Evolutionary conservation across 192 early-diverging fungal species (phyloP).

Genomic region (Thamnidium elegans): DNA sequence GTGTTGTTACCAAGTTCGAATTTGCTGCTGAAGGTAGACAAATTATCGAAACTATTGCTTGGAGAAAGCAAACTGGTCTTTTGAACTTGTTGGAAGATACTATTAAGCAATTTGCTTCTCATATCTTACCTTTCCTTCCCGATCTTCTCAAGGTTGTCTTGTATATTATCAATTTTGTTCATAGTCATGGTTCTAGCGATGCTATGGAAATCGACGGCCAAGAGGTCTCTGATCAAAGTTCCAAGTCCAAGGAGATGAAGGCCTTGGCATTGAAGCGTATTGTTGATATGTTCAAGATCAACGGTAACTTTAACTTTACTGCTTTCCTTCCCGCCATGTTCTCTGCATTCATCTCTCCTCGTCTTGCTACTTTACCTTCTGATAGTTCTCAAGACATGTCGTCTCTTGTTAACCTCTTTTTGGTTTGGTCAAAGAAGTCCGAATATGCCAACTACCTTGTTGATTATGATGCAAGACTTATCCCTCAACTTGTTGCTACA

Average conservation of each 20-base stretch:
- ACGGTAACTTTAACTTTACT: conserved; percentile 68
- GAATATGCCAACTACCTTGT: conserved; percentile 67
- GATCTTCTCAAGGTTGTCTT: conserved; percentile 72
- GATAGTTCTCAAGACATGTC: conserved; percentile 92
- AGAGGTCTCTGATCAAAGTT: conserved; percentile 35
- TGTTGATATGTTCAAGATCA: conserved; percentile 74
- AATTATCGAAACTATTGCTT: conserved; percentile 32
- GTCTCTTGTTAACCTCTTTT: conserved; percentile 72
- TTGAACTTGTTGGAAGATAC: conserved; percentile 76
- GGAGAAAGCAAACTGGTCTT: conserved; percentile 78
- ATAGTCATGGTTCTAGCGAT: conserved; percentile 35
- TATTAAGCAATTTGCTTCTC: conserved; percentile 76
- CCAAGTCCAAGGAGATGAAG: conserved; percentile 61
- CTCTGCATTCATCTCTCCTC: conserved; percentile 60
- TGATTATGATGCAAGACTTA: conserved; percentile 56
- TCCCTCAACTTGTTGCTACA: conserved; percentile 70
- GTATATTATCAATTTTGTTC: conserved; percentile 64
- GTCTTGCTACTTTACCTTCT: conserved; percentile 63
- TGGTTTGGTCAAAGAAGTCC: conserved; percentile 68
- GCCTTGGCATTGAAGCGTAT: conserved; percentile 73
- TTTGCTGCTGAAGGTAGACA: conserved; percentile 27
- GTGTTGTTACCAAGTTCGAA: conserved; percentile 39
- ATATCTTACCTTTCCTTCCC: conserved; percentile 68
- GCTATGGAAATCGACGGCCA: conserved; percentile 20
- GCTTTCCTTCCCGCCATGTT: conserved; percentile 79